phyloP scores from a whole-genome alignment of 208 protist genomes.

The Blastocrithidia nonstop region DNA sequence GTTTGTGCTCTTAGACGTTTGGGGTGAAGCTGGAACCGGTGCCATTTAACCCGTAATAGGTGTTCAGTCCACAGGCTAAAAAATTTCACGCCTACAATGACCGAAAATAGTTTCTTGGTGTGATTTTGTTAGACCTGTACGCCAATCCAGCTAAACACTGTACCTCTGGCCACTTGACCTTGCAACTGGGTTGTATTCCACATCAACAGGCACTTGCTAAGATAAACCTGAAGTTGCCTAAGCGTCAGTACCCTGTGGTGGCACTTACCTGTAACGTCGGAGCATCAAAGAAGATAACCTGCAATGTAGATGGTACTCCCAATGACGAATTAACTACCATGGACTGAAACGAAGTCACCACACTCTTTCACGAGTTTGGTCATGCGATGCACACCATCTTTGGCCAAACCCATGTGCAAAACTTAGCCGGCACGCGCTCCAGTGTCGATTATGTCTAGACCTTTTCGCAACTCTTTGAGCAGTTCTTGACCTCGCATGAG shows the following conservation, averaged over 20 bases:
- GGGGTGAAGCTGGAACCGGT: slow-evolving; percentile 71
- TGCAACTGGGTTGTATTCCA: slow-evolving; percentile 75
- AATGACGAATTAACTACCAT: slow-evolving; percentile 79
- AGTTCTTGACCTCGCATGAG: slow-evolving; percentile 83
- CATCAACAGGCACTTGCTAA: slow-evolving; percentile 58
- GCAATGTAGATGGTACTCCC: slow-evolving; percentile 37
- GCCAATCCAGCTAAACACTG: slow-evolving; percentile 77
- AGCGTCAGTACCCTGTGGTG: slow-evolving; percentile 80
- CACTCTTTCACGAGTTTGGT: slow-evolving; percentile 90
- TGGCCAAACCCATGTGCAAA: slow-evolving; percentile 84
- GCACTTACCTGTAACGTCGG: slow-evolving; percentile 85
- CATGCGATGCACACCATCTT: slow-evolving; percentile 90
- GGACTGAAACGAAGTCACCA: slow-evolving; percentile 78
- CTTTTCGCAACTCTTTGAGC: slow-evolving; percentile 89
- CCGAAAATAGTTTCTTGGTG: slow-evolving; percentile 52
- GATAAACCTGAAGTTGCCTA: slow-evolving; percentile 66
- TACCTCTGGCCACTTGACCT: slow-evolving; percentile 78
- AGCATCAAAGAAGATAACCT: slow-evolving; percentile 9
- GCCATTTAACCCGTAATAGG: slow-evolving; percentile 52
- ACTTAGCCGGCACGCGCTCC: slow-evolving; percentile 80
- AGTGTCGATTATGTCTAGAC: slow-evolving; percentile 90
- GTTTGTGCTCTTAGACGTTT: slow-evolving; percentile 82
- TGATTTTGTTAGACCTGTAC: slow-evolving; percentile 88
- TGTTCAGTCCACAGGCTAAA: slow-evolving; percentile 61
- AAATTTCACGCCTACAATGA: slow-evolving; percentile 80